Conservation (phyloP, 768 basidiomycete species). For the Rhodosporidiobolus odoratus region DNA sequence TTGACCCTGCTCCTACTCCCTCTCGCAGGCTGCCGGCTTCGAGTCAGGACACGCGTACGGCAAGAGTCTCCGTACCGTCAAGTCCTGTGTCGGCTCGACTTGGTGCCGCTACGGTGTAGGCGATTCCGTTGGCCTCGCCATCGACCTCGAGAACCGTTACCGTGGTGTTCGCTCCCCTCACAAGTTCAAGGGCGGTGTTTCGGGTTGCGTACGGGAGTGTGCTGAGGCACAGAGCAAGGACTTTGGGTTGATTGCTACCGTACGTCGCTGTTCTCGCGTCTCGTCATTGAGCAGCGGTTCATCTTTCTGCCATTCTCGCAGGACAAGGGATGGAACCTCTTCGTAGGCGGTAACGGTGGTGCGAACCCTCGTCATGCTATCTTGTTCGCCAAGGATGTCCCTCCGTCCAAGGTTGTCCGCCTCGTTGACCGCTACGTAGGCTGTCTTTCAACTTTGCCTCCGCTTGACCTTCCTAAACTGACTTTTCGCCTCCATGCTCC, state of each 20-base stretch:
- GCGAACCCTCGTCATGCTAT: constrained; percentile 56
- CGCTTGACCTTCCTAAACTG: too few species aligned
- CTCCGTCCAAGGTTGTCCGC: constrained; percentile 58
- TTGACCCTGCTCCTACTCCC: background rate
- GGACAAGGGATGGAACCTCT: constrained; percentile 74
- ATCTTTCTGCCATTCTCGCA: too few species aligned
- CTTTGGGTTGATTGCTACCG: constrained; percentile 68
- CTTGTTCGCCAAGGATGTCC: constrained; percentile 63
- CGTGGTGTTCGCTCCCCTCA: constrained; percentile 60
- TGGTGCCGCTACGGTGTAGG: constrained; percentile 61
- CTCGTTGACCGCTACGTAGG: constrained; percentile 60
- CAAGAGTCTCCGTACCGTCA: constrained; percentile 64
- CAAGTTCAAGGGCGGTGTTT: constrained; percentile 71
- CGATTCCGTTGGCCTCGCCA: constrained; percentile 68
- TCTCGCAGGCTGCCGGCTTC: constrained; percentile 54
- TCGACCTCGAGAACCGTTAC: constrained; percentile 67
- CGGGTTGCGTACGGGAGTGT: constrained; percentile 68
- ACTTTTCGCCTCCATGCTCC: background rate
- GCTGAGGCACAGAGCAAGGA: constrained; percentile 64
- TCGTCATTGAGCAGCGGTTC: background rate
- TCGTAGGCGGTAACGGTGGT: constrained; percentile 68
- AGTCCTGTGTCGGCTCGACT: constrained; percentile 67
- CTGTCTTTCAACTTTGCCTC: constrained; percentile 49
- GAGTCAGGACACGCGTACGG: constrained; percentile 74
- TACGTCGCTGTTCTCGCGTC: background rate